phyloP scores from a whole-genome alignment of 352 stramenopile genomes.

The Globisporangium heterothallicum region DNA sequence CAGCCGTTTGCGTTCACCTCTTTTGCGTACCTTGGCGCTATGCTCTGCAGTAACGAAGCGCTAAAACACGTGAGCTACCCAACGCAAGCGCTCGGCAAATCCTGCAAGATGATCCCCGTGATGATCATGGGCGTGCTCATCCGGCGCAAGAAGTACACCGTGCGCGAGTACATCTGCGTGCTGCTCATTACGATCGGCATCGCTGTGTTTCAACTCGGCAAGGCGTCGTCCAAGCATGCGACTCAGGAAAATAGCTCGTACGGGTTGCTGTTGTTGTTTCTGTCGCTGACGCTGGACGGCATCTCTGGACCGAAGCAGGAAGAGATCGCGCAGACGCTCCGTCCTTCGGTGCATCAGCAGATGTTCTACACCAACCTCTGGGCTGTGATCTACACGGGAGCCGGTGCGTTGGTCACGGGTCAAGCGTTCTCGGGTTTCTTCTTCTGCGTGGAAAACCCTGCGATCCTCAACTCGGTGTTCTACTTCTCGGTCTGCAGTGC shows the following conservation, averaged over 20 bases:
- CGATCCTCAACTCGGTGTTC: slow-evolving; percentile 82
- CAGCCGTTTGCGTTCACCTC: slow-evolving; percentile 86
- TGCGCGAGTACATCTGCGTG: slow-evolving; percentile 88
- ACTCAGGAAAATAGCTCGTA: slow-evolving; percentile 88
- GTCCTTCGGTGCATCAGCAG: slow-evolving; percentile 83
- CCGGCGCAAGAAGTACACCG: slow-evolving; percentile 87
- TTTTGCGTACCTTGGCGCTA: slow-evolving; percentile 86
- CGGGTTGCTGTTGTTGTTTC: slow-evolving; percentile 83
- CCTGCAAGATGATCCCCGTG: slow-evolving; percentile 98
- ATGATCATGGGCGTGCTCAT: slow-evolving; percentile 93
- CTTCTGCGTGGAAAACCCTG: slow-evolving; percentile 81
- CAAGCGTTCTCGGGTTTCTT: slow-evolving; percentile 64
- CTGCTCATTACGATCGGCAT: slow-evolving; percentile 89
- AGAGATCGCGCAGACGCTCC: slow-evolving; percentile 67
- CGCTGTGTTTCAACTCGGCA: slow-evolving; percentile 87
- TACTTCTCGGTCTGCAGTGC: slow-evolving; percentile 95
- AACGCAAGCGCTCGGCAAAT: slow-evolving; percentile 97
- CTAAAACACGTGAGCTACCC: slow-evolving; percentile 96
- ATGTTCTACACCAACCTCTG: slow-evolving; percentile 90
- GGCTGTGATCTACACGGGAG: slow-evolving; percentile 81
- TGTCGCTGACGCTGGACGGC: slow-evolving; percentile 93
- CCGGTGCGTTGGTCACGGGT: slow-evolving; percentile 66
- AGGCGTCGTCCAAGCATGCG: slow-evolving; percentile 61
- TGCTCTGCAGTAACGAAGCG: slow-evolving; percentile 90
- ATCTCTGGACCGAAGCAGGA: slow-evolving; percentile 96